Conservation (phyloP, 78 protist species). For the Monosiga brevicollis region DNA sequence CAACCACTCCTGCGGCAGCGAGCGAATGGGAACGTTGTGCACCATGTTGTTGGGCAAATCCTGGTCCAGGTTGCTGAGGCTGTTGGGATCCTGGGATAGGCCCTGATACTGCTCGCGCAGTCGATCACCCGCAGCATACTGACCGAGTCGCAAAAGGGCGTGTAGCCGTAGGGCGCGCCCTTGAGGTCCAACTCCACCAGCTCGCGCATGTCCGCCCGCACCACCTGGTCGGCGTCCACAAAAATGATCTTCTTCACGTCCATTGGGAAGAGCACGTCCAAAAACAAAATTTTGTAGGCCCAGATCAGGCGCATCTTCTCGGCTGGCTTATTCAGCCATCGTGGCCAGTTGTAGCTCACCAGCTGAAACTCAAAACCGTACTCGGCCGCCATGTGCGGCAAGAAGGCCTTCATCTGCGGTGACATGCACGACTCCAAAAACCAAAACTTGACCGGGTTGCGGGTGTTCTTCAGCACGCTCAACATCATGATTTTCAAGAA, state of each 20-base stretch:
- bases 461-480: conserved; percentile 61
- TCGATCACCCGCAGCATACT: conserved; percentile 79
- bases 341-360: conserved; percentile 95
- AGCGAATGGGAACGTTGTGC: conserved; percentile 70
- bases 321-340: conserved; percentile 82
- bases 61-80: conserved; percentile 68
- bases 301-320: conserved; percentile 93
- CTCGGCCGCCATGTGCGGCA: conserved; percentile 51
- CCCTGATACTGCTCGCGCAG: conserved; percentile 71
- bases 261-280: conserved; percentile 98
- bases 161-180: conserved; percentile 71
- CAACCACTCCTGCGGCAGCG: conserved; percentile 96
- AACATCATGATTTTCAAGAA: conserved; percentile 89
- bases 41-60: conserved; percentile 97
- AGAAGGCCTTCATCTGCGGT: conserved; percentile 62
- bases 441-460: conserved; percentile 90
- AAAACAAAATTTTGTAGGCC: conserved; percentile 93
- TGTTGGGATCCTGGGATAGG: conserved; percentile 63
- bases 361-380: conserved; percentile 75
- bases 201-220: conserved; percentile 84
- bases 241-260: conserved; percentile 68
- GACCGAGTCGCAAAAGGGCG: conserved; percentile 91
- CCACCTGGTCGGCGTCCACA: conserved; percentile 93
- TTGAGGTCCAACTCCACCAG: conserved; percentile 76
- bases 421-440: conserved; percentile 76